phyloP scores from a whole-genome alignment of 2,329 filamentous ascomycete genomes.

The Stagonosporopsis cucurbitacearum region DNA sequence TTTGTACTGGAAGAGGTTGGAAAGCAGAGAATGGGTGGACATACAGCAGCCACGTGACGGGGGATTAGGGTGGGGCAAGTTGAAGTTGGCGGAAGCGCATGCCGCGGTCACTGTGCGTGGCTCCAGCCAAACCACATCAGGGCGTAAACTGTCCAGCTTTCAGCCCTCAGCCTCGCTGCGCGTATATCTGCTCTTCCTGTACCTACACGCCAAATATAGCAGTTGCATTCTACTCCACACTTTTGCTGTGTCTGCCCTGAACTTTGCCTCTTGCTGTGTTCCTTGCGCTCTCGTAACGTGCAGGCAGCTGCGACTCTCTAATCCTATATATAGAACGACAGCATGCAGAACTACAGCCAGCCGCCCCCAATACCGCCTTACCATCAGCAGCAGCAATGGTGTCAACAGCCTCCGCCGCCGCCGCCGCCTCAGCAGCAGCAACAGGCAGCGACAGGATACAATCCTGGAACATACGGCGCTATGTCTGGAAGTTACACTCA shows the following conservation, averaged over 20 bases:
- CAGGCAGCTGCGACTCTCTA: slow-evolving; percentile 11
- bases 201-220: slow-evolving; percentile 28
- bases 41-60: neutral
- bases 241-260: slow-evolving; percentile 20
- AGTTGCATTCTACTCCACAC: slow-evolving; percentile 8
- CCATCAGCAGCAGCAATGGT: slow-evolving; percentile 44
- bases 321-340: slow-evolving; percentile 24
- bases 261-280: slow-evolving; percentile 17
- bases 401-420: slow-evolving; percentile 31
- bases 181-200: slow-evolving; percentile 25
- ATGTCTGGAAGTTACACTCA: slow-evolving; percentile 38
- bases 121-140: slow-evolving; percentile 17
- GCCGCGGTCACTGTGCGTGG: slow-evolving; percentile 6
- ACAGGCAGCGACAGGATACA: slow-evolving; percentile 35
- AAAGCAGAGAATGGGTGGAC: slow-evolving; percentile 10
- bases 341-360: slow-evolving; percentile 46
- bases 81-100: slow-evolving; percentile 4
- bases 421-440: slow-evolving; percentile 26
- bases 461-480: slow-evolving; percentile 43
- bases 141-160: slow-evolving; percentile 21
- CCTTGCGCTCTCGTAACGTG: slow-evolving; percentile 1
- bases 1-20: slow-evolving; percentile 13
- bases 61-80: neutral
- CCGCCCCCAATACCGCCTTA: slow-evolving; percentile 36
- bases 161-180: slow-evolving; percentile 40